Conservation (phyloP, 306 rosid species). For the Gynostemma pentaphyllum region DNA sequence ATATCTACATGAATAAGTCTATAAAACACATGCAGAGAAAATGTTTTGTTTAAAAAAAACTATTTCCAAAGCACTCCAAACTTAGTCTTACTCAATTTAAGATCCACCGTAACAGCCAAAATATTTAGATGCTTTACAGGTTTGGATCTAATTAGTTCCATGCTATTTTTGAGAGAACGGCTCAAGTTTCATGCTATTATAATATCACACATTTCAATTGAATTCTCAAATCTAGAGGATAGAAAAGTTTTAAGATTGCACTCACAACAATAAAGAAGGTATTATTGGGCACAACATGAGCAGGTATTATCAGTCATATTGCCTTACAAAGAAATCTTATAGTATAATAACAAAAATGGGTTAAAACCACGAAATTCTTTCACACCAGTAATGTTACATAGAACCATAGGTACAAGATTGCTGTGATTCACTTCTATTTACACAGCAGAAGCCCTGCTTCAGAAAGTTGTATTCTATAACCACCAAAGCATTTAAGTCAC, state of each 20-base stretch:
- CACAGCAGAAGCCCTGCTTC: constrained; percentile 54
- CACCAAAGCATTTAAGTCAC: constrained; percentile 51
- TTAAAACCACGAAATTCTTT: constrained; percentile 17
- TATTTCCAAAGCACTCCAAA: neutral
- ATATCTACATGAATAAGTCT: too few species aligned
- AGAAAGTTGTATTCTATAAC: constrained; percentile 38
- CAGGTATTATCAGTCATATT: constrained; percentile 22
- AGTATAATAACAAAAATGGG: constrained; percentile 28
- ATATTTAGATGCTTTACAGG: neutral
- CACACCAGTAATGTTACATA: constrained; percentile 46
- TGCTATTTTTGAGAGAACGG: too few species aligned
- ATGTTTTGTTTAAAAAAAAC: neutral
- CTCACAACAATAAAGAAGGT: constrained; percentile 32
- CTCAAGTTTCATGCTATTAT: constrained; percentile 6
- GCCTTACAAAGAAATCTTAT: constrained; percentile 25
- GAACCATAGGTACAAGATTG: constrained; percentile 51
- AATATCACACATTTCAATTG: constrained; percentile 9
- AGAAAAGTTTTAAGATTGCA: constrained; percentile 21
- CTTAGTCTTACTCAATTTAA: constrained; percentile 8
- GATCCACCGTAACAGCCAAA: constrained; percentile 15
- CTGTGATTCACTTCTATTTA: constrained; percentile 54
- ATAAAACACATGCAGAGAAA: neutral
- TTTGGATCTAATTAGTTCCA: neutral
- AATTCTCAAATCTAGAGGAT: constrained; percentile 23
- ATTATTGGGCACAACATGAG: constrained; percentile 29